Evolutionary conservation across 2,329 filamentous ascomycete species (phyloP).

Genomic region (Thermothelomyces thermophilus): DNA sequence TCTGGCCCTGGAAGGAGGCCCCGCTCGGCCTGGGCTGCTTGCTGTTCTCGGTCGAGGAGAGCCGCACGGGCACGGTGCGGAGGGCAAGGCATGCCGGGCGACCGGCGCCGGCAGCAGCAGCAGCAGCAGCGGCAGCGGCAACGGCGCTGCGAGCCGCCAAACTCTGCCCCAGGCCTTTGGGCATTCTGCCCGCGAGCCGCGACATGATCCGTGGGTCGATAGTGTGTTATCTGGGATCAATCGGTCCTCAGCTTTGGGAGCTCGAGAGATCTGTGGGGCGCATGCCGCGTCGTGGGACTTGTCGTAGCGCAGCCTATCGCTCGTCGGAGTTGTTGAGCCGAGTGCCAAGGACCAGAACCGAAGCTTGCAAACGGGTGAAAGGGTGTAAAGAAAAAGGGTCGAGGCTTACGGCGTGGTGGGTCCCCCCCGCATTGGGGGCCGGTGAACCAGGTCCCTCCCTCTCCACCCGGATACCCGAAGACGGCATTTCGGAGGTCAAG

Average conservation of each 20-base stretch:
- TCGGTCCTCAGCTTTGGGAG: slow-evolving; percentile 1
- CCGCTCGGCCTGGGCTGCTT: slow-evolving; percentile 10
- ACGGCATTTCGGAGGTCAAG: background rate
- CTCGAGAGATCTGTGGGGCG: slow-evolving; percentile 3
- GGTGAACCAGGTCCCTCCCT: background rate
- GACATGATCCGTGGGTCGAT: slow-evolving; percentile 19
- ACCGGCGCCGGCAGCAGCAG: slow-evolving; percentile 5
- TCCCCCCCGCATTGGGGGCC: background rate
- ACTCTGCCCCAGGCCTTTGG: slow-evolving; percentile 19
- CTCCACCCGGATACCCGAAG: background rate
- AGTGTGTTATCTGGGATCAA: background rate
- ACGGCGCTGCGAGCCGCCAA: slow-evolving; percentile 9
- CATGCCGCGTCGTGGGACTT: slow-evolving; percentile 8
- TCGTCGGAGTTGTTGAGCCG: slow-evolving; percentile 6
- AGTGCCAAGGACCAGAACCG: slow-evolving; percentile 8
- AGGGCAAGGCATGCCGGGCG: slow-evolving; percentile 13
- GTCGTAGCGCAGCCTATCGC: background rate
- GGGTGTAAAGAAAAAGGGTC: slow-evolving; percentile 1
- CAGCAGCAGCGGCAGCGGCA: background rate
- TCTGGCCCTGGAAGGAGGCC: slow-evolving; percentile 44
- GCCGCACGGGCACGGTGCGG: slow-evolving; percentile 12
- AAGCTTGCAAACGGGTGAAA: background rate
- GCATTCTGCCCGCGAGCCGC: slow-evolving; percentile 24
- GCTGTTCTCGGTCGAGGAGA: slow-evolving; percentile 15
- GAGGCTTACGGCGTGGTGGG: background rate